Base-by-base conservation (phyloP, 1,284 basidiomycete genomes). In the Phlebopus sp. region DNA sequence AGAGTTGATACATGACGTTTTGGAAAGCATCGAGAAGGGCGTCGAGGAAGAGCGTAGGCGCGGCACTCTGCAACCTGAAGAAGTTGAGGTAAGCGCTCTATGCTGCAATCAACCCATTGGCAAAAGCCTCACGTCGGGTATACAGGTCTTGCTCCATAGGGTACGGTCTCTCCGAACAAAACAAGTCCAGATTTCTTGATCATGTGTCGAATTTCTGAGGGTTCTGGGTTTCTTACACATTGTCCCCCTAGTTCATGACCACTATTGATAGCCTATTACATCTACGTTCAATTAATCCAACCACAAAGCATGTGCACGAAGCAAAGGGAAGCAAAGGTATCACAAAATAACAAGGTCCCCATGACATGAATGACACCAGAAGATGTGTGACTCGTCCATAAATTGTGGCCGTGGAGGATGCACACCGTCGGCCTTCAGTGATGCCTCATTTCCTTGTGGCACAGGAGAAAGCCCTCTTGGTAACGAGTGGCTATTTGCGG, bases 341-440 rank as follows among this genome's bases (percentile, higher is more conserved):
- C 71, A 90, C 47, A 90, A 69, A 53, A 90, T 81, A 42, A 91
- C 85, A 35, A 90, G 68, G 65, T 91, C 88, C 36, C 87, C 89
- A 42, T 71, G 74, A 72, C 88, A 91, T 25, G 84, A 80, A 58
- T 81, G 75, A 69, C 89, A 91, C 87, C 89, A 91, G 69, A 91
- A 90, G 13, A 91, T 78, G 63, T 90, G 88, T 19, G 86, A 81
- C 57, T 90, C 87, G 59, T 91, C 88, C 69, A 89, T 70, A 60
- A 90, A 88, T 59, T 88, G 83, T 5, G 82, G 74, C 50, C 81
- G 78, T 51, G 52, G 63, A 1, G 54, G 37, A n/a, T 50, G 34
- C 1, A 47, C 31, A 15, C 21, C 38, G 15, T 64, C 59, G 25
- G 15, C 38, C 10, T 27, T 18, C 10, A 23, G 30, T 47, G 48